Percentiles rank a stretch among this genome's conserved stretches.
phyloP scores from a whole-genome alignment of 495 filamentous ascomycete genomes.

The Trichoderma virens region DNA sequence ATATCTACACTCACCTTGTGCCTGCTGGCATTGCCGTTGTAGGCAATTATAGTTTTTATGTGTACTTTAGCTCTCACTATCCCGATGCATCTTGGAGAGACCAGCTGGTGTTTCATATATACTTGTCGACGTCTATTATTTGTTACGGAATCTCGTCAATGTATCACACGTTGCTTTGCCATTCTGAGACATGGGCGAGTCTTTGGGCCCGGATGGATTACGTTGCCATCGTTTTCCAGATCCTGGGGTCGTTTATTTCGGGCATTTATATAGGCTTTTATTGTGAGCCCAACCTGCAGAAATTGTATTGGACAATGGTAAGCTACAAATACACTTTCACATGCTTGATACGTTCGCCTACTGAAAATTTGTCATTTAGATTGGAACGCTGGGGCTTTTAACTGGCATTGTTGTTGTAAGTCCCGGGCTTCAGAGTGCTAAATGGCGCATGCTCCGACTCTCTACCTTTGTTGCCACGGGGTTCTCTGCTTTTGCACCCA shows the following conservation, averaged over 20 bases:
- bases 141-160: constrained; percentile 36
- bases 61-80: constrained; percentile 23
- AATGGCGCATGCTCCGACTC: constrained; percentile 64
- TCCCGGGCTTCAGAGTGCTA: constrained; percentile 60
- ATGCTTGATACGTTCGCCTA: background rate
- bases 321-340: background rate
- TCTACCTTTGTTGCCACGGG: constrained; percentile 76
- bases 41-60: background rate
- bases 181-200: constrained; percentile 31
- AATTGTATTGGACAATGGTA: constrained; percentile 66
- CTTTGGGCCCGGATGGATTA: constrained; percentile 40
- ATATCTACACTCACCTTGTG: constrained; percentile 73
- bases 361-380: constrained; percentile 33
- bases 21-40: constrained; percentile 18
- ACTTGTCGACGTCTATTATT: constrained; percentile 28
- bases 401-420: constrained; percentile 56
- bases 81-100: constrained; percentile 26
- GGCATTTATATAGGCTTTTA: constrained; percentile 47
- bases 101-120: constrained; percentile 32
- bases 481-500: constrained; percentile 50
- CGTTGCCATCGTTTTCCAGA: constrained; percentile 40
- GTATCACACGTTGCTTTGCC: constrained; percentile 47
- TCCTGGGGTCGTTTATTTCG: constrained; percentile 39
- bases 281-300: constrained; percentile 41
- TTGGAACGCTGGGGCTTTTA: constrained; percentile 54